Conservation (phyloP, 1,284 basidiomycete species). For the Uromyces viciae-fabae region DNA sequence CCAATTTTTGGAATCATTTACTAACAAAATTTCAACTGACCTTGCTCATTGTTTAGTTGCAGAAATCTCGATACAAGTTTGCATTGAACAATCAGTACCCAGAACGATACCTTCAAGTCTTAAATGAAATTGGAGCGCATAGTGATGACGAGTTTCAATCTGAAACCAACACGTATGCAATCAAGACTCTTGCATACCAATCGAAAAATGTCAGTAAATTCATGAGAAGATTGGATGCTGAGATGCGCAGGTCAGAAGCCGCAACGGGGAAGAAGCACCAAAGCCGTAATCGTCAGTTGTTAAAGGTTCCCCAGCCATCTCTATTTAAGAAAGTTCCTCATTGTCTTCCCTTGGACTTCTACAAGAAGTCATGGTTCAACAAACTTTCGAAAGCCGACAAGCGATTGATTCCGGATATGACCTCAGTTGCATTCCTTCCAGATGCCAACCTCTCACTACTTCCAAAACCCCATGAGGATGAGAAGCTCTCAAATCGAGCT, state of each 20-base stretch:
- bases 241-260: not conserved
- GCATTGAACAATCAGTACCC: not conserved
- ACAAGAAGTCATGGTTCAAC: conserved; percentile 1
- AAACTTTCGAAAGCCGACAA: not conserved
- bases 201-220: not conserved
- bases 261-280: not conserved
- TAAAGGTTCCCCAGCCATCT: not conserved
- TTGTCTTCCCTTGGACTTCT: conserved; percentile 17
- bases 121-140: not conserved
- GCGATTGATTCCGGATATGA: not conserved
- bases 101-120: not conserved
- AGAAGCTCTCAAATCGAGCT: not conserved
- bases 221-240: not conserved
- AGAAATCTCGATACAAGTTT: not conserved
- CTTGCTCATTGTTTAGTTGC: not conserved
- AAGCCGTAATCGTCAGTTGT: not conserved
- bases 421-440: not conserved
- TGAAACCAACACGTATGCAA: not conserved
- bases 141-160: conserved; percentile 18
- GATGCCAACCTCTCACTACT: conserved; percentile 6
- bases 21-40: not conserved
- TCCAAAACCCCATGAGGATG: not conserved
- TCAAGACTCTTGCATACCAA: not conserved
- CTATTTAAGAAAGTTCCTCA: not conserved
- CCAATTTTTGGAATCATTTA: not conserved